Conservation (phyloP, 176 grass and related monocot species). For the Avena eriantha region DNA sequence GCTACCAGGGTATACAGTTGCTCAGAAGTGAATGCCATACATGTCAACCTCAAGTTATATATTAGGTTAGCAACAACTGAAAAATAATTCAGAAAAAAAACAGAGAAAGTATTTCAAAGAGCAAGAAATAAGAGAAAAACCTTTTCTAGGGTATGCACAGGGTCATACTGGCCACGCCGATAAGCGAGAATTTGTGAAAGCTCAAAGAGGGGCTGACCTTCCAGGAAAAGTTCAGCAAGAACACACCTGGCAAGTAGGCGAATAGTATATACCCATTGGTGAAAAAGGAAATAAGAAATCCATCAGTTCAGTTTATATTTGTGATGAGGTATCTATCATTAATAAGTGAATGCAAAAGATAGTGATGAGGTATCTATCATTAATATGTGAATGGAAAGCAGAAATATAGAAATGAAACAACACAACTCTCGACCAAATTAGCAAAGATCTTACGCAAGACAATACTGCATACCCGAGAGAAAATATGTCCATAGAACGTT, state of each 20-base stretch:
- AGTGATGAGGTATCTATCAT: slow-evolving; percentile 24
- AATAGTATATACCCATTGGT: slow-evolving; percentile 5
- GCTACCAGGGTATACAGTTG: not conserved
- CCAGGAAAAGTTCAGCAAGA: slow-evolving; percentile 93
- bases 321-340: slow-evolving; percentile 22
- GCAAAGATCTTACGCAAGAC: slow-evolving; percentile 30
- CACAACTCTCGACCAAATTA: slow-evolving; percentile 13
- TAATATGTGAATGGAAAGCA: slow-evolving; percentile 28
- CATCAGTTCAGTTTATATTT: not conserved
- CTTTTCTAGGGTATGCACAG: slow-evolving; percentile 76
- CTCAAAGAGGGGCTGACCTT: slow-evolving; percentile 92
- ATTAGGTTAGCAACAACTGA: slow-evolving; percentile 13
- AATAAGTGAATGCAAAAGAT: slow-evolving; percentile 6
- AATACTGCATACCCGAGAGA: slow-evolving; percentile 80
- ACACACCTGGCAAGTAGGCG: slow-evolving; percentile 75
- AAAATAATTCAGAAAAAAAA: slow-evolving; percentile 26
- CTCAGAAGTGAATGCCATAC: not conserved
- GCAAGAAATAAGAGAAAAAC: slow-evolving; percentile 47
- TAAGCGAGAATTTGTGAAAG: slow-evolving; percentile 93
- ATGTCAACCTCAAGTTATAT: slow-evolving; percentile 25
- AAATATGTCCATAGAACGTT: slow-evolving; percentile 98
- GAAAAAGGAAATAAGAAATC: slow-evolving; percentile 5
- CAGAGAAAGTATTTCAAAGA: slow-evolving; percentile 11
- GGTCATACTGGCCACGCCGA: slow-evolving; percentile 94
- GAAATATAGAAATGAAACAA: slow-evolving; percentile 27